Base-by-base conservation (phyloP, 768 basidiomycete genomes). In the Crassisporium funariophilum region DNA sequence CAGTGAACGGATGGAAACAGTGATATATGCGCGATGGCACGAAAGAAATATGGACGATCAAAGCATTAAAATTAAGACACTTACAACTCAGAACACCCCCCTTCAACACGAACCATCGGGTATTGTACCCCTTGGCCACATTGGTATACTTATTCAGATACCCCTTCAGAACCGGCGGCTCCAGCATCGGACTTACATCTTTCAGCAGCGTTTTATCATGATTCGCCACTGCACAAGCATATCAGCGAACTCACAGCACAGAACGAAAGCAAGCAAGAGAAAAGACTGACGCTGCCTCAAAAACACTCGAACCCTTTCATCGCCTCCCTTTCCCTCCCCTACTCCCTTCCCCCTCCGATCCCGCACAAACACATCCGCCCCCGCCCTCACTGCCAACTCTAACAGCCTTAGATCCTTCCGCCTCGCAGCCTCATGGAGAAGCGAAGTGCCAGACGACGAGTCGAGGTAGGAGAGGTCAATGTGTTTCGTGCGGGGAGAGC, bases 81-180 rank as follows among this genome's bases (percentile, higher is more conserved):
- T 19, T 61, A 90, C 91, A 93, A 13, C 88, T 91, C n/a, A 95
- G 64, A 19, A 88, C 73, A 0, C 92, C 94, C 44, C 86, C 80
- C 58, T 89, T 85, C 15, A 97, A 77, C 0, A 95, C 91, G 59
- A 98, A 95, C 92, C 93, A 97, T 1, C 94, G 76, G 0, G 88
- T 87, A 49, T 83, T 84, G 62, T 93, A 95, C 0, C 95, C 94
- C 55, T 83, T 85, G 0, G 91, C 91, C 29, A 97, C 89, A 56
- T 97, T 98, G 1, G 87, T 84, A 61, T 94, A 97, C 64, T 98
- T 98, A 65, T 89, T 91, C 15, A 92, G 70, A 59, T 91, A 91
- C 0, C 90, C 91, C 52, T 80, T 83, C 46, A 91, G 65, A 2
- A 74, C 64, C 0, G 86, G 83, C 1, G 86, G 81, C 38, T 83